Conservation (phyloP, 192 early-diverging fungal genomes). For the Backusella parvicylindrica region DNA sequence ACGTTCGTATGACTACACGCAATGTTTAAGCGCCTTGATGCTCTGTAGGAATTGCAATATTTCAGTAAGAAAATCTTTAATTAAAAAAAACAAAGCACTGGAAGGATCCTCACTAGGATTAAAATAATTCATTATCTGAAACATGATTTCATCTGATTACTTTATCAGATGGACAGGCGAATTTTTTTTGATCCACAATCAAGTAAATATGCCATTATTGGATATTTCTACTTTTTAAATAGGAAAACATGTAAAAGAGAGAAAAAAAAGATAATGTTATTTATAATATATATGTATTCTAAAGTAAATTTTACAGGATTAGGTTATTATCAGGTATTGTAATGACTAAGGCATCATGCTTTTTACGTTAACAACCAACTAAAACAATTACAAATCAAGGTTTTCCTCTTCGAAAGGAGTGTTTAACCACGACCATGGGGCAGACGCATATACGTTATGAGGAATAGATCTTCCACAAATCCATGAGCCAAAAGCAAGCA, state of each 20-base stretch:
- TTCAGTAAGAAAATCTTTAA: not conserved
- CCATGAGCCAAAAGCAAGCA: conserved; percentile 26
- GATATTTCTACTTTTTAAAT: not conserved
- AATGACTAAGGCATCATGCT: not conserved
- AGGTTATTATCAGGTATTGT: not conserved
- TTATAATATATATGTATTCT: not conserved
- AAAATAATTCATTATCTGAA: not conserved
- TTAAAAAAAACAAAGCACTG: not conserved
- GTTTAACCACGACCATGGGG: conserved; percentile 15
- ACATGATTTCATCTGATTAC: not conserved
- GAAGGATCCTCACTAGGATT: not conserved
- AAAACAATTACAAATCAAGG: not conserved
- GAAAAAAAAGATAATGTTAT: no score
- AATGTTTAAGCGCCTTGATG: not conserved
- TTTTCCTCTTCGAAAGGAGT: conserved; percentile 19
- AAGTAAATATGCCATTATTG: not conserved
- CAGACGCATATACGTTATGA: conserved; percentile 17
- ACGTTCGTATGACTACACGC: not conserved
- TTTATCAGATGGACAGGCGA: not conserved
- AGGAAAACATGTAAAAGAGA: not conserved
- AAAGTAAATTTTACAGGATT: not conserved
- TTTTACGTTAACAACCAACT: not conserved
- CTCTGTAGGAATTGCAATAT: not conserved
- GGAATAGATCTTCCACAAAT: conserved; percentile 20
- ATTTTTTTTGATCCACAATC: not conserved